Conservation (phyloP, 2,329 filamentous ascomycete genomes). For the Akanthomyces muscarius region DNA sequence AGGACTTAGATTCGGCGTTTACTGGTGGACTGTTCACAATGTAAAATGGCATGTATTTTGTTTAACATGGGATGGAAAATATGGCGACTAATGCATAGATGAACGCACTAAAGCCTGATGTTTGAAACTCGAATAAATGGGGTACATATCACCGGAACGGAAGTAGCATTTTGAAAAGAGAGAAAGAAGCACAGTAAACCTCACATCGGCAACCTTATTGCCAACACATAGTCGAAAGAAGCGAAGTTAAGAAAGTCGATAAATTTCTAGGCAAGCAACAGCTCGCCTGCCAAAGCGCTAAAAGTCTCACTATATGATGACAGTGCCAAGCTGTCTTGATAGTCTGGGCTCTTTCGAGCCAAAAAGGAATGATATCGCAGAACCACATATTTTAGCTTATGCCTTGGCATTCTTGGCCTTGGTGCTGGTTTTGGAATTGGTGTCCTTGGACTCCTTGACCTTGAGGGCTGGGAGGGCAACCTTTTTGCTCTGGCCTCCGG, state of each 20-base stretch:
- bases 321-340: neutral
- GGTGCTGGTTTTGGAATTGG: constrained; percentile 22
- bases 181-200: neutral
- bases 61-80: constrained; percentile 1
- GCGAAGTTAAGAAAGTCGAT: neutral
- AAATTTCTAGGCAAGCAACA: neutral
- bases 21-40: neutral
- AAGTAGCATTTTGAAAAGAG: neutral
- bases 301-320: neutral
- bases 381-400: neutral
- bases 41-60: neutral
- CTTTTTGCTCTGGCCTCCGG: constrained; percentile 58
- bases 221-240: neutral
- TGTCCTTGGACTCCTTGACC: constrained; percentile 41
- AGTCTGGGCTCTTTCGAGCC: neutral
- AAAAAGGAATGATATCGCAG: neutral
- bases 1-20: neutral
- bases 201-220: neutral
- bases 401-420: constrained; percentile 21
- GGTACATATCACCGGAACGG: neutral
- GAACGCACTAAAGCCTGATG: neutral
- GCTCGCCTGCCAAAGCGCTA: neutral
- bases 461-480: constrained; percentile 67
- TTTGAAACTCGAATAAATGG: neutral
- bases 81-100: constrained; percentile 1